Base-by-base conservation (phyloP, 2,329 filamentous ascomycete species). In the Aspergillus fumigatiaffinis region DNA sequence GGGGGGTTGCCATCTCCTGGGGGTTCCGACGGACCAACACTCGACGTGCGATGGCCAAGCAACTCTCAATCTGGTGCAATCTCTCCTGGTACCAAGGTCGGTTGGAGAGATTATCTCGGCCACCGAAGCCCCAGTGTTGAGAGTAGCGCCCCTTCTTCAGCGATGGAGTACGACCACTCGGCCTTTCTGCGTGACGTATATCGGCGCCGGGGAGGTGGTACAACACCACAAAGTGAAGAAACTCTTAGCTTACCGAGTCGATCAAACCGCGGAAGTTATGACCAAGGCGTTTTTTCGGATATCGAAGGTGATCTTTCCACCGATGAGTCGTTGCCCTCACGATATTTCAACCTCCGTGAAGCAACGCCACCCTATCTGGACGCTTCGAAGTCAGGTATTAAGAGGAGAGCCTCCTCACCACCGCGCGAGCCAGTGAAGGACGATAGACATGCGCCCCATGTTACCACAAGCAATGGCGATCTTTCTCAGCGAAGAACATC, bases 371-470 rank as follows among this genome's bases (percentile, higher is more conserved):
- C 72, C 8, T 72, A 72, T 53, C 52, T 71, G 10, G 73, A 75
- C 41, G 59, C 64, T 28, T 75, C 77, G 25, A 81, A 78, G 65
- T 78, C 80, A 54, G 84, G 85, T 51, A 81, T 83, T 64, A 89
- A 88, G 71, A 79, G 86, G 68, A 80, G 85, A 57, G 86, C 86
- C 59, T 86, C 84, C 14, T 87, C 84, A 54, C 84, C 86, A 21
- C 85, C 85, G 42, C 78, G 81, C 56, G 84, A 87, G 65, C 78
- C 70, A 29, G 66, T 71, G 41, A 58, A 60, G 23, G 73, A 75
- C 41, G 71, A 75, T 54, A 71, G 70, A 41, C 67, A 72, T 53
- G 59, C 65, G 9, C 60, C 76, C 56, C 72, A 72, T 53, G 57
- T 71, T 21, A 59, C 69, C 38, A 72, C 70, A 17, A 74, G 76